Conservation (phyloP, 768 basidiomycete species). For the Podaxis sp. region DNA sequence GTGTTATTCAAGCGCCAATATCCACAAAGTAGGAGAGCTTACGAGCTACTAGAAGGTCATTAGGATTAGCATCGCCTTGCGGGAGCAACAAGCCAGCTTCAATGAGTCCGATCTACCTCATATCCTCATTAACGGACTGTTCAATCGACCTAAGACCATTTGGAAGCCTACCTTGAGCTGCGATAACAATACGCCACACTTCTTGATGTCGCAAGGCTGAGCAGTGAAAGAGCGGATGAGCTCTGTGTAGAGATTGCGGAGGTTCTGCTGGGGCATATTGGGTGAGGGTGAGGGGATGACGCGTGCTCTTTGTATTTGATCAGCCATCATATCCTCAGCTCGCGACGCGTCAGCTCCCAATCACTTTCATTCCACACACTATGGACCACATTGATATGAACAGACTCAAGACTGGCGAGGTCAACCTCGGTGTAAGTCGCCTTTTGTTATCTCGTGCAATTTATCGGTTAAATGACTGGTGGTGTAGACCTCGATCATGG, state of each 20-base stretch:
- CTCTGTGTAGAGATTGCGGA: slow-evolving; percentile 62
- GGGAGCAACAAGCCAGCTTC: slow-evolving; percentile 77
- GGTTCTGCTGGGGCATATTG: slow-evolving; percentile 37
- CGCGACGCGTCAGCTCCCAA: slow-evolving; percentile 54
- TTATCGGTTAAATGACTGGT: slow-evolving; percentile 1
- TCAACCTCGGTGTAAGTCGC: slow-evolving; percentile 87
- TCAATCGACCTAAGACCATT: neutral
- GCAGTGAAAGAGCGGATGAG: slow-evolving; percentile 66
- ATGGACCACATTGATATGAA: slow-evolving; percentile 79
- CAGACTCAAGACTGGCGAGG: slow-evolving; percentile 90
- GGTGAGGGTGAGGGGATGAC: slow-evolving; percentile 23
- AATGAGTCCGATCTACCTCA: slow-evolving; percentile 66
- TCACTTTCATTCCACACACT: slow-evolving; percentile 18
- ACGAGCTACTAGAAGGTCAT: slow-evolving; percentile 78
- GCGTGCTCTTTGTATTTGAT: slow-evolving; percentile 29
- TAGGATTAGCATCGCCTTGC: slow-evolving; percentile 55
- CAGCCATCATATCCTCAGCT: neutral
- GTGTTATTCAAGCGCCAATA: neutral
- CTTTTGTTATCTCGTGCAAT: neutral
- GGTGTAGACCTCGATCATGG: slow-evolving; percentile 95
- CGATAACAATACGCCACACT: slow-evolving; percentile 58
- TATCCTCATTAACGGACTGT: neutral
- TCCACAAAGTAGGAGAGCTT: slow-evolving; percentile 25
- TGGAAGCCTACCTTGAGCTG: slow-evolving; percentile 65
- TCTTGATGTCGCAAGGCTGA: slow-evolving; percentile 65